phyloP scores from a whole-genome alignment of 305 asterid species.

The Withania somnifera region DNA sequence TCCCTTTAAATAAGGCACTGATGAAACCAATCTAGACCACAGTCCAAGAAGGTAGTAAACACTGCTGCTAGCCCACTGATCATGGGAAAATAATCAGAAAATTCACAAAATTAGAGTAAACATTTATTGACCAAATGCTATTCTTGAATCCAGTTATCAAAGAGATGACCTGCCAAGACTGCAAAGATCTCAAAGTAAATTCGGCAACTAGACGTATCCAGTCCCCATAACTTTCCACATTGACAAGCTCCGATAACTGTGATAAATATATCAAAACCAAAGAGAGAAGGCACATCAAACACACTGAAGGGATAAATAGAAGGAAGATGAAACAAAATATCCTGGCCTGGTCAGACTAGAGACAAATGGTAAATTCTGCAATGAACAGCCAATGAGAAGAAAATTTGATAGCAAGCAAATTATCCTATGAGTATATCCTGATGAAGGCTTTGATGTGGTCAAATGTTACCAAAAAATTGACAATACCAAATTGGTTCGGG shows the following conservation, averaged over 20 bases:
- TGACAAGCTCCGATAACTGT: constrained; percentile 93
- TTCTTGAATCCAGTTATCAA: not conserved
- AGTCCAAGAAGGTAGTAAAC: constrained; percentile 95
- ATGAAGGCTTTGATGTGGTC: not conserved
- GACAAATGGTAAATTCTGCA: not conserved
- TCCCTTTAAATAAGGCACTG: constrained; percentile 93
- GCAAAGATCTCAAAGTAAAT: constrained; percentile 81
- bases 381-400: not conserved
- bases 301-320: not conserved
- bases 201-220: constrained; percentile 99
- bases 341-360: not conserved
- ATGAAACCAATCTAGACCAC: constrained; percentile 97
- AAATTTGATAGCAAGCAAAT: not conserved
- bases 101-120: not conserved
- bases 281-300: not conserved
- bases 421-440: not conserved
- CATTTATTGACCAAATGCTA: not conserved
- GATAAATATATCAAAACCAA: constrained; percentile 13
- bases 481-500: not conserved
- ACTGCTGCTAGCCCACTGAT: constrained; percentile 99
- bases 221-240: constrained; percentile 91
- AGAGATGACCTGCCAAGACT: constrained; percentile 81
- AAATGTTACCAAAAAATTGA: not conserved
- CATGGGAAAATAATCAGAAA: constrained; percentile 12
- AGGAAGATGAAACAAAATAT: not conserved